phyloP scores from a whole-genome alignment of 495 filamentous ascomycete genomes.

The Neurospora sp. region DNA sequence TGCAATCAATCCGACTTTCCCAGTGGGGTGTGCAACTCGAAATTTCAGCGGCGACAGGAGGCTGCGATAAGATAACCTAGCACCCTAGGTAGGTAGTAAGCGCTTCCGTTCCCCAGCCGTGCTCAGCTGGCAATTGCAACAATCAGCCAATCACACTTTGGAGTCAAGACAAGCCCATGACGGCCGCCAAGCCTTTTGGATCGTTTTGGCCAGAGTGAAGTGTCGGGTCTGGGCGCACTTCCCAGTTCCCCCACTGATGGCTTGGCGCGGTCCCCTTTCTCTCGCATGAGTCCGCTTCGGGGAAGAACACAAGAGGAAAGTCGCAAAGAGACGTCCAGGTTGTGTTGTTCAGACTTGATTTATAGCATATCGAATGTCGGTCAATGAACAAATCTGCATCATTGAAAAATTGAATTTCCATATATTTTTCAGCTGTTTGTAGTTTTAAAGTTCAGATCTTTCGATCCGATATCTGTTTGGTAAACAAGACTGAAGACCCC shows the following conservation, averaged over 20 bases:
- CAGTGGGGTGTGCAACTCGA: conserved; percentile 3
- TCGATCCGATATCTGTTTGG: not conserved
- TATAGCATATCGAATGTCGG: not conserved
- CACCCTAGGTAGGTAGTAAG: too few relatives aligned
- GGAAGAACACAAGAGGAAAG: not conserved
- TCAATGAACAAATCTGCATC: not conserved
- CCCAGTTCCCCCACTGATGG: not conserved
- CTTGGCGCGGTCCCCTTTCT: not conserved
- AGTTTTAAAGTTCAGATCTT: not conserved
- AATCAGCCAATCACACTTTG: not conserved
- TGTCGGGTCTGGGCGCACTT: not conserved
- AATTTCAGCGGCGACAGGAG: conserved; percentile 12
- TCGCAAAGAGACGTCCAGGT: not conserved
- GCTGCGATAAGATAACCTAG: conserved; percentile 10
- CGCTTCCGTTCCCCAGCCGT: not conserved
- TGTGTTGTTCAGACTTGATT: not conserved
- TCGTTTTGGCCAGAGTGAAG: not conserved
- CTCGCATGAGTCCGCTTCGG: not conserved
- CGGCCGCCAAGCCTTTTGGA: conserved; percentile 18
- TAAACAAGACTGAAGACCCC: not conserved
- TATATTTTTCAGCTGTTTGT: not conserved
- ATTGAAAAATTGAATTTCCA: not conserved
- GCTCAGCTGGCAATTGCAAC: not conserved
- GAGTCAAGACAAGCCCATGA: conserved; percentile 8
- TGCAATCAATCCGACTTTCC: not conserved